Evolutionary conservation across 306 rosid genomes (phyloP).

Genomic region (Dryas octopetala): DNA sequence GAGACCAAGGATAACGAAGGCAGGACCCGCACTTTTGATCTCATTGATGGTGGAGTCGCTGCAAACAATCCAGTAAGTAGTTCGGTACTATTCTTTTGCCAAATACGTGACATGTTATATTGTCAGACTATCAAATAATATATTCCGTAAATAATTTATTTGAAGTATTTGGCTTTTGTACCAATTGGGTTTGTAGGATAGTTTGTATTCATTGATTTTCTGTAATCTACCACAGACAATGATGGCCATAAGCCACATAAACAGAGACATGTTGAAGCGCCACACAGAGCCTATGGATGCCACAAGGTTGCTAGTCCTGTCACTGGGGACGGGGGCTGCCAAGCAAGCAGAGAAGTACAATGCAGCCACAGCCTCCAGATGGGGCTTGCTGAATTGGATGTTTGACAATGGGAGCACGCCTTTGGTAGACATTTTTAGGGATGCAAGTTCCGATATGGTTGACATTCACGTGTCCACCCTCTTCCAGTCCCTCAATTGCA

Average conservation of each 20-base stretch:
- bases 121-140: too few species aligned
- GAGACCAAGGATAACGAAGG: conserved; percentile 26
- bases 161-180: not conserved
- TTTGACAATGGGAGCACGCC: conserved; percentile 31
- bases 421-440: conserved; percentile 26
- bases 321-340: conserved; percentile 43
- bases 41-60: conserved; percentile 47
- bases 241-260: conserved; percentile 37
- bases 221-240: conserved; percentile 25
- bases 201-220: not conserved
- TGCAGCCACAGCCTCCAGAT: conserved; percentile 33
- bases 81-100: too few species aligned
- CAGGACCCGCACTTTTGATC: conserved; percentile 26
- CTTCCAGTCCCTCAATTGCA: conserved; percentile 25
- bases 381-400: conserved; percentile 42
- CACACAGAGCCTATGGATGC: conserved; percentile 30
- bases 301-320: conserved; percentile 34
- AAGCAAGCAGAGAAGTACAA: conserved; percentile 32
- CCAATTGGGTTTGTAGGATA: too few species aligned
- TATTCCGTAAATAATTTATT: too few species aligned
- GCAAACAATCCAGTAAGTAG: conserved; percentile 47
- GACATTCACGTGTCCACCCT: conserved; percentile 43
- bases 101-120: not conserved
- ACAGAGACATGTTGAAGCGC: conserved; percentile 21
- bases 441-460: conserved; percentile 46